phyloP scores from a whole-genome alignment of 1,139 yeast genomes.

The Wickerhamomyces sp. region DNA sequence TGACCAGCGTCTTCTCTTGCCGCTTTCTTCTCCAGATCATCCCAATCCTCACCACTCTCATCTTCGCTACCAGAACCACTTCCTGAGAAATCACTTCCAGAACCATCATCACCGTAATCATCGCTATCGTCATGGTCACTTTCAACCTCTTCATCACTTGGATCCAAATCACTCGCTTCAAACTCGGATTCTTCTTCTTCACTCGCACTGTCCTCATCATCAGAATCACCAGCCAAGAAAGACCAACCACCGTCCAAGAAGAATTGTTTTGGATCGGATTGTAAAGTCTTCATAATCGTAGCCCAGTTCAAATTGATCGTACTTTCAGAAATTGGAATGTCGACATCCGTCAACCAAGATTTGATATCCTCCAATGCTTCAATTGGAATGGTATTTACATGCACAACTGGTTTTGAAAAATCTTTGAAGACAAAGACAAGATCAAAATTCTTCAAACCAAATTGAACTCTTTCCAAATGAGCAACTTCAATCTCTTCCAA shows the following conservation, averaged over 20 bases:
- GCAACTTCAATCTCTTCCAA: slow-evolving; percentile 91
- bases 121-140: slow-evolving; percentile 44
- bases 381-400: slow-evolving; percentile 92
- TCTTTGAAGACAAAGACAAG: slow-evolving; percentile 93
- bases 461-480: slow-evolving; percentile 94
- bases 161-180: slow-evolving; percentile 50
- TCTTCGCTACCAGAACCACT: slow-evolving; percentile 35
- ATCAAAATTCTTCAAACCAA: slow-evolving; percentile 94
- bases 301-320: slow-evolving; percentile 95
- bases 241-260: slow-evolving; percentile 96
- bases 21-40: slow-evolving; percentile 65
- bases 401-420: slow-evolving; percentile 80
- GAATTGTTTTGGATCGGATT: slow-evolving; percentile 90
- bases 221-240: slow-evolving; percentile 72
- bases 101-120: slow-evolving; percentile 36
- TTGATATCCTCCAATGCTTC: slow-evolving; percentile 87
- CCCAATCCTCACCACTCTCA: slow-evolving; percentile 70
- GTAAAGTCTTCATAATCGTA: slow-evolving; percentile 90
- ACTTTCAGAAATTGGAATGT: slow-evolving; percentile 91
- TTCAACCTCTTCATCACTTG: slow-evolving; percentile 67
- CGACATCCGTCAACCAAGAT: slow-evolving; percentile 95
- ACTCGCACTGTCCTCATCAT: slow-evolving; percentile 56
- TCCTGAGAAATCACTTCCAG: slow-evolving; percentile 45
- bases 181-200: slow-evolving; percentile 41
- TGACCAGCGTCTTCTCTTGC: slow-evolving; percentile 33